Percentiles rank a stretch among this genome's conserved stretches.
Conservation (phyloP, 305 asterid genomes). For the Fraxinus paxiana region DNA sequence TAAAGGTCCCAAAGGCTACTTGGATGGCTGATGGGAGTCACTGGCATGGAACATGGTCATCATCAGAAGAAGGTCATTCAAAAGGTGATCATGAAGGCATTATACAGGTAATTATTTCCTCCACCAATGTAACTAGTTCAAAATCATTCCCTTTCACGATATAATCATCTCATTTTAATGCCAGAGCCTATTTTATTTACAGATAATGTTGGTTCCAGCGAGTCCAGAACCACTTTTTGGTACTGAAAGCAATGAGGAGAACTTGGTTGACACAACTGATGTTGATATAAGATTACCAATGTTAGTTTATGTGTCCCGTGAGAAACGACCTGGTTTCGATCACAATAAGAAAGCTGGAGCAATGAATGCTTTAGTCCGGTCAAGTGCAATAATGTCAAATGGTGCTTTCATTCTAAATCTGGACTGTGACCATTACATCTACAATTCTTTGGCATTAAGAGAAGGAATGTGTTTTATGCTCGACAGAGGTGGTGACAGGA, state of each 20-base stretch:
- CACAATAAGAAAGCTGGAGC: constrained; percentile 98
- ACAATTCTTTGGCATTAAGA: constrained; percentile 63
- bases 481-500: constrained; percentile 82
- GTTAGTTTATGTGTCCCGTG: constrained; percentile 87
- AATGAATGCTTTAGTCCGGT: constrained; percentile 86
- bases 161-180: neutral
- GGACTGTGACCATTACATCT: constrained; percentile 87
- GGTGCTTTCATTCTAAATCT: constrained; percentile 86
- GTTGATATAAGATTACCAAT: constrained; percentile 78
- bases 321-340: constrained; percentile 68
- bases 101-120: constrained; percentile 56
- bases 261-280: constrained; percentile 53
- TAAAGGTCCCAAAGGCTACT: constrained; percentile 69
- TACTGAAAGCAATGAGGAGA: constrained; percentile 53
- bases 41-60: constrained; percentile 89
- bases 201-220: constrained; percentile 87
- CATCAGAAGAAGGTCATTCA: constrained; percentile 63
- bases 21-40: constrained; percentile 93
- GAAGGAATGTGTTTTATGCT: constrained; percentile 98
- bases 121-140: neutral
- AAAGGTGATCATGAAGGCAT: constrained; percentile 85
- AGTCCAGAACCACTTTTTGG: constrained; percentile 64
- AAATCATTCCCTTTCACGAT: neutral
- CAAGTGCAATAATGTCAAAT: constrained; percentile 86
- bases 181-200: constrained; percentile 10